These are phyloP conservation scores for Phytophthora niederhauseri DNA, from an alignment of 352 stramenopile species.

Conservation along the genomic window DNA sequence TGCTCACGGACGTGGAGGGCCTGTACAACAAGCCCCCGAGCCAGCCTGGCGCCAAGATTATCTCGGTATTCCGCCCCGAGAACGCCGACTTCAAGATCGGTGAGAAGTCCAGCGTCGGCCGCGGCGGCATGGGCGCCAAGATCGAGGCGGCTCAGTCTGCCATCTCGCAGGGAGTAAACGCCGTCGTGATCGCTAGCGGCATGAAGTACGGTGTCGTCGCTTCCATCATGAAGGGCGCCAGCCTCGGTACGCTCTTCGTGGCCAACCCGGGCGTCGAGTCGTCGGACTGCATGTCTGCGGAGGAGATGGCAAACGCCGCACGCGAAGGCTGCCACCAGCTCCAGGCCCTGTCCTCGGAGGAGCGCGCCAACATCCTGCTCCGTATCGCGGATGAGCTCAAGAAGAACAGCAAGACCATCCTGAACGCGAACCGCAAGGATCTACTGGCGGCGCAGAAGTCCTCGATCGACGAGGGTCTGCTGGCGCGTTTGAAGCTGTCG, in stretches of 20 bases:
- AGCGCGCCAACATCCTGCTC: slow-evolving; percentile 89
- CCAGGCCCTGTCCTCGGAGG: slow-evolving; percentile 84
- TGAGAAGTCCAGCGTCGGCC: slow-evolving; percentile 82
- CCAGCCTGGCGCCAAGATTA: slow-evolving; percentile 80
- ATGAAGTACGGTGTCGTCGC: slow-evolving; percentile 94
- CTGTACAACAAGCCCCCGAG: slow-evolving; percentile 93
- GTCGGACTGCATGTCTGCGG: slow-evolving; percentile 49
- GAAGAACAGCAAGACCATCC: slow-evolving; percentile 79
- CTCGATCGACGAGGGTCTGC: slow-evolving; percentile 65
- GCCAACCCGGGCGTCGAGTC: slow-evolving; percentile 57
- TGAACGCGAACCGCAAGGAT: slow-evolving; percentile 95
- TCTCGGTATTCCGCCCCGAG: slow-evolving; percentile 72
- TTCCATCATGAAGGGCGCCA: slow-evolving; percentile 85
- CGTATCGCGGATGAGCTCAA: slow-evolving; percentile 91
- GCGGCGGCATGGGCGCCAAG: slow-evolving; percentile 96
- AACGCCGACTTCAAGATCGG: slow-evolving; percentile 72
- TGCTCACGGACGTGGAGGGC: slow-evolving; percentile 98
- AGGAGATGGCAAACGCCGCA: slow-evolving; percentile 86
- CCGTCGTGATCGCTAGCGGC: slow-evolving; percentile 94
- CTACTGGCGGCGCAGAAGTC: slow-evolving; percentile 80
- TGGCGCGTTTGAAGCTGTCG: slow-evolving; percentile 88
- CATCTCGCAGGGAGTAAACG: slow-evolving; percentile 90
- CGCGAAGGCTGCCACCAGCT: slow-evolving; percentile 88
- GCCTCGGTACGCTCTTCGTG: slow-evolving; percentile 87
- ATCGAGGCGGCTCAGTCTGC: slow-evolving; percentile 91